A percentile compares a stretch with the other conserved stretches of the same genome.
Evolutionary conservation across 208 protist species (phyloP).

Genomic region (Trichomonas tenax): DNA sequence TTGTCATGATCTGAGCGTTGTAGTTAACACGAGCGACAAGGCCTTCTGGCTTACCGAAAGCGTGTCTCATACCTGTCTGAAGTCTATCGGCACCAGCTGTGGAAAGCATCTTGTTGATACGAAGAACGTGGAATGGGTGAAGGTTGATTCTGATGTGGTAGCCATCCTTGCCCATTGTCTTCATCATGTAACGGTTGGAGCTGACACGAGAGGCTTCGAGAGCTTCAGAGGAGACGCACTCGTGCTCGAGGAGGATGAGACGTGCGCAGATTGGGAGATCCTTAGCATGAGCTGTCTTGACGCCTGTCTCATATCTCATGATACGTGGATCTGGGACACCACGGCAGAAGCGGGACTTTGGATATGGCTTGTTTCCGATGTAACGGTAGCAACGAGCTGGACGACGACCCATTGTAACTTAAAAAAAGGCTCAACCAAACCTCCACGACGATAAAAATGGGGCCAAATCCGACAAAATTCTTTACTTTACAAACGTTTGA

Average conservation of each 20-base stretch:
- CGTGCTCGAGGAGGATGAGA: slow-evolving; percentile 87
- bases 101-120: slow-evolving; percentile 99
- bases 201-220: slow-evolving; percentile 96
- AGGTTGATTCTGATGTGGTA: slow-evolving; percentile 96
- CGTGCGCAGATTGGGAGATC: slow-evolving; percentile 90
- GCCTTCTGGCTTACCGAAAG: slow-evolving; percentile 90
- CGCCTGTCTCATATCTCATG: slow-evolving; percentile 89
- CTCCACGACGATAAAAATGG: no score
- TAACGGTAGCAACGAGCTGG: slow-evolving; percentile 67
- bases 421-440: no score
- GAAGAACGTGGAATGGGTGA: slow-evolving; percentile 94
- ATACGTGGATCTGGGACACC: slow-evolving; percentile 94
- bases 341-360: slow-evolving; percentile 88
- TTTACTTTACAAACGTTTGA: no score
- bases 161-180: slow-evolving; percentile 78
- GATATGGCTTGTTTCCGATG: slow-evolving; percentile 75
- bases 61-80: slow-evolving; percentile 71
- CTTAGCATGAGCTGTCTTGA: slow-evolving; percentile 76
- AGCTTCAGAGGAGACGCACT: slow-evolving; percentile 83
- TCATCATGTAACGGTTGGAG: slow-evolving; percentile 97
- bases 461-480: no score
- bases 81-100: slow-evolving; percentile 95
- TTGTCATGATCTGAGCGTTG: slow-evolving; percentile 83
- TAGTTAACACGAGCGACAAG: slow-evolving; percentile 84
- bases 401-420: slow-evolving; percentile 56